Conservation (phyloP, 257 asterid species). For the Solanum raphanifolium region DNA sequence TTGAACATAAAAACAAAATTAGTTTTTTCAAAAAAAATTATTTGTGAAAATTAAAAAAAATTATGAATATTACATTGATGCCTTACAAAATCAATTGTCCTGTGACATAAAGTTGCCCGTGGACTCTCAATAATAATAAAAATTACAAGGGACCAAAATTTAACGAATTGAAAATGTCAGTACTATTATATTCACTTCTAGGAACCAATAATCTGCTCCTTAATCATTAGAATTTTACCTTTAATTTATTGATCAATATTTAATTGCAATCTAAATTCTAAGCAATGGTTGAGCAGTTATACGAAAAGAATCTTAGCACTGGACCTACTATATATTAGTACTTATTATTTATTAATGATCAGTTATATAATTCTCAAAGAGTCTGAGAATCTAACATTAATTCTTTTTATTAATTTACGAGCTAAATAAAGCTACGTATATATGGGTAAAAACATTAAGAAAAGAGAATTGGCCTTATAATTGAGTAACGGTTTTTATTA, state of each 20-base stretch:
- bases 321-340: background rate
- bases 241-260: background rate
- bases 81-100: background rate
- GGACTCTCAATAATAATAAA: background rate
- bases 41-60: no score
- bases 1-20: background rate
- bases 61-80: no score
- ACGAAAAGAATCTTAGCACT: background rate
- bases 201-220: constrained; percentile 20
- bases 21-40: no score
- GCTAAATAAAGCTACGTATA: background rate
- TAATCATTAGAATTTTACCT: constrained; percentile 32
- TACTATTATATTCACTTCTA: background rate
- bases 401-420: background rate
- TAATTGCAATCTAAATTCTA: constrained; percentile 7
- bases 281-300: background rate
- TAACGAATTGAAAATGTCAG: background rate
- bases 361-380: background rate
- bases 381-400: background rate
- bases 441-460: background rate
- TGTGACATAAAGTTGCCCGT: background rate
- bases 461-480: background rate
- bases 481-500: background rate
- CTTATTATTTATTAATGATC: background rate
- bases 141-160: background rate